phyloP scores from a whole-genome alignment of 177 flowering plant species.

The Vitis hybrid region DNA sequence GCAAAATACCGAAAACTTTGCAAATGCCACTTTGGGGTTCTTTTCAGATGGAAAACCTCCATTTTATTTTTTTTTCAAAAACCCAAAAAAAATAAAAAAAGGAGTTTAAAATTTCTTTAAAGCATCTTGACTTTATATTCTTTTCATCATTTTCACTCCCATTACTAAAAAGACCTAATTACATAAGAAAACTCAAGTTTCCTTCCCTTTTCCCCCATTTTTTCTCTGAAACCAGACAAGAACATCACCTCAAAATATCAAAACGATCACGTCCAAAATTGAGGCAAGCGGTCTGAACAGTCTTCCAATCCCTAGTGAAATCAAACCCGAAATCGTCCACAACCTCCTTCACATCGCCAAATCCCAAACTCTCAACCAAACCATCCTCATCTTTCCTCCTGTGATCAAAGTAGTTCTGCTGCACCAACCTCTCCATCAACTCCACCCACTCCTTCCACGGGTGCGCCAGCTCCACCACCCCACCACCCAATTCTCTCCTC shows the following conservation, averaged over 20 bases:
- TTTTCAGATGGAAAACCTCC: no score
- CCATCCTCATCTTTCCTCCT: constrained; percentile 67
- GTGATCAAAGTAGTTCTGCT: constrained; percentile 90
- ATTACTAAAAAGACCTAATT: no score
- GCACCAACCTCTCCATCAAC: constrained; percentile 82
- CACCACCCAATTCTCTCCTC: constrained; percentile 22
- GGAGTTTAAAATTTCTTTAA: no score
- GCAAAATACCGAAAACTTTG: no score
- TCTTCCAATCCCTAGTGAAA: constrained; percentile 66
- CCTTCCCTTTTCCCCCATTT: no score
- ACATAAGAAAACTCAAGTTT: no score
- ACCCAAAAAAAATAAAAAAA: background rate
- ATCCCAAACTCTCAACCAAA: constrained; percentile 45
- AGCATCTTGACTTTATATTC: no score
- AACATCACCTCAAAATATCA: constrained; percentile 75
- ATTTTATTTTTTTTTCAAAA: background rate
- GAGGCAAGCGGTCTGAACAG: constrained; percentile 71
- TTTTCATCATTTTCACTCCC: no score
- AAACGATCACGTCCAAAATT: constrained; percentile 90
- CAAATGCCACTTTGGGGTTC: no score
- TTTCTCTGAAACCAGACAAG: background rate
- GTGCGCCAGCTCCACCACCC: constrained; percentile 78
- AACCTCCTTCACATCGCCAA: constrained; percentile 29
- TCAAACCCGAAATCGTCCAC: constrained; percentile 40
- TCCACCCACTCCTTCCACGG: constrained; percentile 98